Percentiles rank a stretch among this genome's conserved stretches.
phyloP scores from a whole-genome alignment of 2,329 filamentous ascomycete genomes.

The Aureobasidium musti region DNA sequence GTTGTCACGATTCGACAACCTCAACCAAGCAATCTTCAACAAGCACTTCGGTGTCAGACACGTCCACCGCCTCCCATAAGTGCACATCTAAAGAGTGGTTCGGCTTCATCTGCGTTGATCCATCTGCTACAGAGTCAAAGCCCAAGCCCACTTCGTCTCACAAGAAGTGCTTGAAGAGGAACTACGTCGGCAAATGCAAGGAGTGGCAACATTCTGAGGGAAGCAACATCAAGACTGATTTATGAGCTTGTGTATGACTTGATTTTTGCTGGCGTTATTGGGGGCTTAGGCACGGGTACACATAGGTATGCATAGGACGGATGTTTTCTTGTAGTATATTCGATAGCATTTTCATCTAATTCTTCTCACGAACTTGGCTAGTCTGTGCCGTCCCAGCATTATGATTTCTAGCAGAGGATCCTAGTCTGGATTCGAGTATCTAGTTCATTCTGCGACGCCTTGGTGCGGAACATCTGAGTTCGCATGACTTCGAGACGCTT shows the following conservation, averaged over 20 bases:
- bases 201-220: slow-evolving; percentile 3
- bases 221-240: slow-evolving; percentile 16
- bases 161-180: slow-evolving; percentile 11
- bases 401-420: neutral
- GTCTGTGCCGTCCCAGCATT: neutral
- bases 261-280: neutral
- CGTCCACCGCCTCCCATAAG: slow-evolving; percentile 33
- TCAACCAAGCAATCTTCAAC: slow-evolving; percentile 38
- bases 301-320: slow-evolving; percentile 1
- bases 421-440: neutral
- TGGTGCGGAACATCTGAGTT: neutral
- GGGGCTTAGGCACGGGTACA: neutral
- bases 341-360: neutral
- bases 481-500: neutral
- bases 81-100: slow-evolving; percentile 37
- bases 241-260: slow-evolving; percentile 11
- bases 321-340: neutral
- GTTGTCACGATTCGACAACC: slow-evolving; percentile 60
- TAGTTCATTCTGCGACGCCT: neutral
- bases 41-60: slow-evolving; percentile 30
- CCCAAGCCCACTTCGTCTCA: neutral
- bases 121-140: slow-evolving; percentile 31
- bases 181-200: slow-evolving; percentile 16
- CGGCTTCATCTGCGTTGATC: slow-evolving; percentile 39
- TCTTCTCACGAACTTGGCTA: neutral